Conservation (phyloP, 495 filamentous ascomycete species). For the Cudoniella acicularis region DNA sequence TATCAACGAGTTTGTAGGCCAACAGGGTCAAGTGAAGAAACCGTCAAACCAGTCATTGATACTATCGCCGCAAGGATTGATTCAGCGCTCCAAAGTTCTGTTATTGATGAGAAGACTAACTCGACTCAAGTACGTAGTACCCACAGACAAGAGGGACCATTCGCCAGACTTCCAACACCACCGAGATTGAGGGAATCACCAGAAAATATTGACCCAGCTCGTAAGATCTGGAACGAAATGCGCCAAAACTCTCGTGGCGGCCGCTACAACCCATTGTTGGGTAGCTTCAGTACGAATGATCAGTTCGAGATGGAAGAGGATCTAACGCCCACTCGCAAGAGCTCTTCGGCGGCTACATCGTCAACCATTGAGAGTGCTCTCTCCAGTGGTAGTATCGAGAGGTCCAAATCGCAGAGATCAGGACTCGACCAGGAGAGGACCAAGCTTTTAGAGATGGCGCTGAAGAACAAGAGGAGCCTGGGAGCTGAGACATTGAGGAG, state of each 20-base stretch:
- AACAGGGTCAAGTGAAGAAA: constrained; percentile 14
- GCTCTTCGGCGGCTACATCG: constrained; percentile 7
- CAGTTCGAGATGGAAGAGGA: constrained; percentile 24
- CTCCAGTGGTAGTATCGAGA: neutral
- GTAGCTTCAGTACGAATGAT: constrained; percentile 23
- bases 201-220: constrained; percentile 35
- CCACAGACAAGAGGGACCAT: constrained; percentile 21
- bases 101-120: neutral
- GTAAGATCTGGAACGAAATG: constrained; percentile 46
- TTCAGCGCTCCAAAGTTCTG: neutral
- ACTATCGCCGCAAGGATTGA: constrained; percentile 21
- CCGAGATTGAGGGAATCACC: neutral
- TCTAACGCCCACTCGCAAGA: constrained; percentile 15
- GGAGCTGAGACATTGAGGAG: constrained; percentile 40
- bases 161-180: constrained; percentile 6
- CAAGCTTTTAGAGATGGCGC: constrained; percentile 33
- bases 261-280: constrained; percentile 6
- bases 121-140: neutral
- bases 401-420: constrained; percentile 9
- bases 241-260: constrained; percentile 19
- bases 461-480: constrained; percentile 38
- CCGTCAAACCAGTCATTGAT: constrained; percentile 5
- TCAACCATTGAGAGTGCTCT: neutral
- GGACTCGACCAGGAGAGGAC: constrained; percentile 24
- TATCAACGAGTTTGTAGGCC: constrained; percentile 7